Evolutionary conservation across 2,329 filamentous ascomycete genomes (phyloP).

Genomic region (Zymoseptoria pseudotritici): DNA sequence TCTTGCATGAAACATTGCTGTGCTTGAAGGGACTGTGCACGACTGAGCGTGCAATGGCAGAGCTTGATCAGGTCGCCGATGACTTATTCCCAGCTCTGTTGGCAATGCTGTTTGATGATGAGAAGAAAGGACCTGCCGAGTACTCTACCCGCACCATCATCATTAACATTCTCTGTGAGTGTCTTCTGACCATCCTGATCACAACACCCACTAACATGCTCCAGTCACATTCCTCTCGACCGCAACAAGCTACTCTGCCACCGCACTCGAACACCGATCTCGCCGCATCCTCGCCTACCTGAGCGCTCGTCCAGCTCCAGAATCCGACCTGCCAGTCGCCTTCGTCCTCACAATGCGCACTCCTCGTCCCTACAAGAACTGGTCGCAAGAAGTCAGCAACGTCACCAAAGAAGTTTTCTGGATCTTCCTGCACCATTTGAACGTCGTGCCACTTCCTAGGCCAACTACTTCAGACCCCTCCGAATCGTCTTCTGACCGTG

Average conservation of each 20-base stretch:
- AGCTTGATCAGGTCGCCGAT: constrained; percentile 70
- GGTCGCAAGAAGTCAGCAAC: constrained; percentile 85
- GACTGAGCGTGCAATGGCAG: constrained; percentile 74
- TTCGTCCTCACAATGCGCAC: constrained; percentile 88
- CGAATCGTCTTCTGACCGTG: constrained; percentile 12
- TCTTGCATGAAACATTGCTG: constrained; percentile 84
- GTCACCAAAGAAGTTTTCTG: constrained; percentile 98
- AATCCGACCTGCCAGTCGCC: constrained; percentile 66
- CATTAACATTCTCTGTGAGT: constrained; percentile 65
- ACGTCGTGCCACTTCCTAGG: constrained; percentile 64
- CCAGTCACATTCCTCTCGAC: constrained; percentile 71
- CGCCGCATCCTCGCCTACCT: constrained; percentile 70
- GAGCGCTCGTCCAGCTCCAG: constrained; percentile 70
- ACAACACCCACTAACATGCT: constrained; percentile 5
- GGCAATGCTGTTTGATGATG: constrained; percentile 89
- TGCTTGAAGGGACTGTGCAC: constrained; percentile 94
- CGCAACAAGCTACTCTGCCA: constrained; percentile 39
- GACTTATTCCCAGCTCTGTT: constrained; percentile 80
- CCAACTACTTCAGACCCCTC: constrained; percentile 20
- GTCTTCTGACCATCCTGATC: background rate
- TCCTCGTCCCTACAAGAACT: constrained; percentile 80
- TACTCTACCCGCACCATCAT: constrained; percentile 90
- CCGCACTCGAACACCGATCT: constrained; percentile 53
- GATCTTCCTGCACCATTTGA: constrained; percentile 95
- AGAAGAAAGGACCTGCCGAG: constrained; percentile 94